Base-by-base conservation (phyloP, 371 early-diverging fungal genomes). In the Mortierella sp. region DNA sequence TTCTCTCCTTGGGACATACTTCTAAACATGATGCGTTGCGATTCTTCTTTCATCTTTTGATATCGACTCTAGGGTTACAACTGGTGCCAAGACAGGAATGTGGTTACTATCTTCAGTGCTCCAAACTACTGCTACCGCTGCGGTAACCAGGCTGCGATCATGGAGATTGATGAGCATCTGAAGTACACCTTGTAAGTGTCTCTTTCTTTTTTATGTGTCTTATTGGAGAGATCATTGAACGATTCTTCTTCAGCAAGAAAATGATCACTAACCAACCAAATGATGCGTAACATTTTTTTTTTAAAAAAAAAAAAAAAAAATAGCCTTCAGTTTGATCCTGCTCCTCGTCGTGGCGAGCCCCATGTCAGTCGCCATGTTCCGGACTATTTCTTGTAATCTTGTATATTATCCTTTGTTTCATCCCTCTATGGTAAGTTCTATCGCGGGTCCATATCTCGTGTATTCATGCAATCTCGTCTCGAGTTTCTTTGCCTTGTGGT, bases 91-190 rank as follows among this genome's bases (percentile, higher is more conserved):
- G 98, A 99, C 63, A 91, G 95, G 80, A 96, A 97, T 71, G 98
- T 98, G 11, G 99, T 99, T 5, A 99, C 99, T 28, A 97, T 99
- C 62, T 99, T 99, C 82, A 95, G 95, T 85, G 99, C 99, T 37
- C 99, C 99, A 28, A 99, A 98, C 85, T 99, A 99, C 85, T 99
- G 99, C 85, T 99, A 99, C 86, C 92, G 99, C 61, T 99, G 99
- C 82, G 81, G 96, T 90, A 73, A 95, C 91, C 95, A 98, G 61
- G 99, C 99, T 55, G 95, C 98, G 19, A 96, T 99, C 70, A 94
- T 99, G 97, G 91, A 94, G 75, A 93, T 99, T 81, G 97, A 97
- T 81, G 97, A 98, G 84, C 89, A 96, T 80, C 84, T 96, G 88
- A 95, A 98, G 90, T 96, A 98, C 85, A 92, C 95, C 67, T 95